Conservation (phyloP, 2,329 filamentous ascomycete species). For the Cladophialophora bantiana region DNA sequence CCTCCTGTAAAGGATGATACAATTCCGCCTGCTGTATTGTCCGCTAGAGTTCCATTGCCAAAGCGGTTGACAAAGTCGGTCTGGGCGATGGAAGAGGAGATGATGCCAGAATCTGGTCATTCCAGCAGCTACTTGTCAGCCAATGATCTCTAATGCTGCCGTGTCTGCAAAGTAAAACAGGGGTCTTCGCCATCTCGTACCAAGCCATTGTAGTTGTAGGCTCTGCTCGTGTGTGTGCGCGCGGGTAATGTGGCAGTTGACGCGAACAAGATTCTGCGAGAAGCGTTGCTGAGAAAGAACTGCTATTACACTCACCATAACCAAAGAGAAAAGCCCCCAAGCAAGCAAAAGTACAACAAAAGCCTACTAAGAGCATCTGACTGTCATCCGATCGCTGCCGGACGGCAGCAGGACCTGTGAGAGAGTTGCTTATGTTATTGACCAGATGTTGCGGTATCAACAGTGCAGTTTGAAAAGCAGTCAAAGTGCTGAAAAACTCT, state of each 20-base stretch:
- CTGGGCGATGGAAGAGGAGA: constrained; percentile 48
- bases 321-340: constrained; percentile 58
- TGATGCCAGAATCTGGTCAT: constrained; percentile 46
- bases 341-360: constrained; percentile 53
- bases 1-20: constrained; percentile 52
- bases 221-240: background rate
- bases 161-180: background rate
- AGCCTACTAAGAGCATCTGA: constrained; percentile 42
- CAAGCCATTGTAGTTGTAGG: background rate
- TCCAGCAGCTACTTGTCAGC: background rate
- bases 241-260: background rate
- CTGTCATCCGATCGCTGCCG: constrained; percentile 1
- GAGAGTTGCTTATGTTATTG: background rate
- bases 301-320: constrained; percentile 45
- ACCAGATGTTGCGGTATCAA: background rate
- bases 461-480: background rate
- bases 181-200: background rate
- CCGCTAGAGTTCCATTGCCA: constrained; percentile 42
- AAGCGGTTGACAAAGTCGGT: constrained; percentile 46
- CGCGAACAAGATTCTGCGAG: background rate
- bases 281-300: background rate
- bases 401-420: background rate
- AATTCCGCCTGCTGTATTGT: constrained; percentile 48
- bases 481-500: background rate
- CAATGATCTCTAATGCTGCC: background rate